Evolutionary conservation across 2,329 filamentous ascomycete species (phyloP).

Genomic region (Furcasterigmium sp.): DNA sequence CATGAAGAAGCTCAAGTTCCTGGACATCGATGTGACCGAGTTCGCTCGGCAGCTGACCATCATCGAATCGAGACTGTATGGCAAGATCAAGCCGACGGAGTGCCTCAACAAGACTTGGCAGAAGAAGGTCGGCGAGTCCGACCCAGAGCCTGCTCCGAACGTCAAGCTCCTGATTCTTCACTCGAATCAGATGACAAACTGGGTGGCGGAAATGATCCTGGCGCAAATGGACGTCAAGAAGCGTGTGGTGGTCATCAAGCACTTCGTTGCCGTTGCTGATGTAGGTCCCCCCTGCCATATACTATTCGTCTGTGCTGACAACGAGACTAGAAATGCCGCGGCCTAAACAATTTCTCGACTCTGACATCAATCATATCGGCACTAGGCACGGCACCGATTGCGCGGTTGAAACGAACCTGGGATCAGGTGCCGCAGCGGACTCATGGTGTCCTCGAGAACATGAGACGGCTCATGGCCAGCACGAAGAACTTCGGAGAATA

Average conservation of each 20-base stretch:
- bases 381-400: conserved; percentile 88
- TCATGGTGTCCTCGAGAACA: conserved; percentile 73
- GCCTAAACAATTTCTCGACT: conserved; percentile 94
- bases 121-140: conserved; percentile 80
- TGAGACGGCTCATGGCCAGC: conserved; percentile 93
- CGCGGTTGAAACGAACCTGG: conserved; percentile 91
- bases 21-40: conserved; percentile 92
- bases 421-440: conserved; percentile 85
- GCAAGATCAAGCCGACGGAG: conserved; percentile 92
- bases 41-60: conserved; percentile 98
- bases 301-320: too few relatives aligned
- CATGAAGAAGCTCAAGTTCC: conserved; percentile 98
- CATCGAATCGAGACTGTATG: conserved; percentile 90
- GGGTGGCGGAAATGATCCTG: conserved; percentile 98
- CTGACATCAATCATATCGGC: conserved; percentile 97
- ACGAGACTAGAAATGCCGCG: conserved; percentile 73
- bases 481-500: conserved; percentile 99
- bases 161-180: conserved; percentile 95
- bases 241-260: conserved; percentile 94
- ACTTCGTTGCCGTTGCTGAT: conserved; percentile 94
- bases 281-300: conserved; percentile 50
- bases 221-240: conserved; percentile 93
- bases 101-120: conserved; percentile 99
- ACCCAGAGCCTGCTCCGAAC: conserved; percentile 83
- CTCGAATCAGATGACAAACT: conserved; percentile 98